Base-by-base conservation (phyloP, 495 filamentous ascomycete species). In the Tirmania nivea region DNA sequence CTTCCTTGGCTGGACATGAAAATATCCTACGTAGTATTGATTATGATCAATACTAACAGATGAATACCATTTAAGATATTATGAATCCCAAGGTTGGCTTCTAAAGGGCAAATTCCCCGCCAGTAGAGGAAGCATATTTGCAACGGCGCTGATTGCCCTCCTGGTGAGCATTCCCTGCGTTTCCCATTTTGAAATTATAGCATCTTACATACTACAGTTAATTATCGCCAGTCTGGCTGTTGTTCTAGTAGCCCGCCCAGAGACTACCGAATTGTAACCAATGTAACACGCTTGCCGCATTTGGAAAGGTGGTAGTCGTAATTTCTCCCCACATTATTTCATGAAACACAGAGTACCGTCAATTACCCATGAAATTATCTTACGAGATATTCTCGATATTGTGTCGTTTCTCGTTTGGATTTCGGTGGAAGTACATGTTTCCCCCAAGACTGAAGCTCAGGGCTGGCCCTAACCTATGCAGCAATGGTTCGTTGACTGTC, bases 91-190 rank as follows among this genome's bases (percentile, higher is more conserved):
- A 69, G 78, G 89, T 60, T 97, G 92, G 83, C 78, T 97, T 52
- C 79, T 95, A 39, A 73, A 79, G 54, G 89, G 89, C 54, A 94
- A 94, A 64, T 97, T 95, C 57, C 89, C 89, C 0, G 89, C 89
- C 1, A 89, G 84, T 61, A 73, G 89, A 47, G 88, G 86, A 19
- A 90, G 86, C 56, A 77, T 97, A 56, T 74, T 87, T 21, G 56
- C 94, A 37, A 75, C 94, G 39, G 75, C 81, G 8, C 67, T 82
- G 51, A 70, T 92, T 31, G 75, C 85, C n/a, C 66, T 63, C 54
- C 35, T 60, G 54, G 61, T 64, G 48, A 34, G 42, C 58, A 45
- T 53, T n/a, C 4, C 8, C 39, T 16, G 20, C 20, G 17, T 34
- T 34, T 36, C 49, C 11, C 3, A 14, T 37, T 52, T 50, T 35